phyloP scores from a whole-genome alignment of 2,329 filamentous ascomycete genomes.

The Penicillium sp. region DNA sequence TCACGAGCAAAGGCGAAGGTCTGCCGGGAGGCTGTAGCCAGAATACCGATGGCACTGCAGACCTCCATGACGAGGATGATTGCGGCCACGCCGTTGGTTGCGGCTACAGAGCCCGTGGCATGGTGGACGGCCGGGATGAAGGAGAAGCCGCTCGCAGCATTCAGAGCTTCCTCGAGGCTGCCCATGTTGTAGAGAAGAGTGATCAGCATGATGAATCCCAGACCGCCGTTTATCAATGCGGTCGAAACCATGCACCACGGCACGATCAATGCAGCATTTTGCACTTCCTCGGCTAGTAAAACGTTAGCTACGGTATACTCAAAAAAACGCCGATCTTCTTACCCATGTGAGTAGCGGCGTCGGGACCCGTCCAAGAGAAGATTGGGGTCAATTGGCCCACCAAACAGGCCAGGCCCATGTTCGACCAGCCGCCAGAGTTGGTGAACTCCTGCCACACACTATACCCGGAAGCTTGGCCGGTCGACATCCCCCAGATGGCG shows the following conservation, averaged over 20 bases:
- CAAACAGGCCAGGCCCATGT: conserved; percentile 38
- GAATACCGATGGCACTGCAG: conserved; percentile 33
- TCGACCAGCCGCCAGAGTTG: conserved; percentile 39
- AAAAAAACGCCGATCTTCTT: conserved; percentile 2
- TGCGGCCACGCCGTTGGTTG: conserved; percentile 49
- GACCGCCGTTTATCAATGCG: conserved; percentile 47
- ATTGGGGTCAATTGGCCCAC: conserved; percentile 35
- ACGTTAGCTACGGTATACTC: conserved; percentile 1
- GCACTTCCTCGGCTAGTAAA: conserved; percentile 48
- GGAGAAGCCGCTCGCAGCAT: conserved; percentile 47
- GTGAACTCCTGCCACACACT: conserved; percentile 40
- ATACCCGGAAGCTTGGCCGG: conserved; percentile 20
- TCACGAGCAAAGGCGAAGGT: conserved; percentile 48
- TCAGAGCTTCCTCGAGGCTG: conserved; percentile 39
- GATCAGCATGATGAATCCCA: conserved; percentile 48
- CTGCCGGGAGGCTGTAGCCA: conserved; percentile 35
- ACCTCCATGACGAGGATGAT: conserved; percentile 43
- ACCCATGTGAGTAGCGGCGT: conserved; percentile 38
- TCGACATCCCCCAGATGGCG: conserved; percentile 32
- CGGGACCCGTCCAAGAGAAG: conserved; percentile 31
- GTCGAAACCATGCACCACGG: conserved; percentile 50
- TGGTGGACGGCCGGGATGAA: conserved; percentile 53
- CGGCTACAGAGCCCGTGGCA: conserved; percentile 44
- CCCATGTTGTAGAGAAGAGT: conserved; percentile 47
- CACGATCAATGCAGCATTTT: conserved; percentile 48